These are phyloP conservation scores for Aristolochia californica DNA, from an alignment of 164 flowering plant genomes.

Conservation along the genomic window DNA sequence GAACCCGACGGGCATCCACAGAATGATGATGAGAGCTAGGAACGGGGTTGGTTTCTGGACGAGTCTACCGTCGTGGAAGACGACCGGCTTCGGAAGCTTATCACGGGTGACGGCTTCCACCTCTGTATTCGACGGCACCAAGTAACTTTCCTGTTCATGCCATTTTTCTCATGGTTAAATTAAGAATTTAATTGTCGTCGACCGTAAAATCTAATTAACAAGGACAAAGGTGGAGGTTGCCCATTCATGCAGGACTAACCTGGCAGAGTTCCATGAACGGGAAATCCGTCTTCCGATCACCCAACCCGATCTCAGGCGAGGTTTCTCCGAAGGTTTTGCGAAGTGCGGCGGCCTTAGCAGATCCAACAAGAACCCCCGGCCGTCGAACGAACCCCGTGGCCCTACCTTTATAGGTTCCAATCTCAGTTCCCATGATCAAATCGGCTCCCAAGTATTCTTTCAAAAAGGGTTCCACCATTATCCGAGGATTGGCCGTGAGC, in stretches of 20 bases:
- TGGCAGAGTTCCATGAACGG: slow-evolving; percentile 35
- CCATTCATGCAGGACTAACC: slow-evolving; percentile 12
- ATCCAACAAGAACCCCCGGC: slow-evolving; percentile 31
- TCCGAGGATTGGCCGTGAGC: slow-evolving; percentile 23
- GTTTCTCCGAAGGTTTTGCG: slow-evolving; percentile 16
- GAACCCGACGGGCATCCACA: slow-evolving; percentile 75
- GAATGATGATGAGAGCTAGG: slow-evolving; percentile 44
- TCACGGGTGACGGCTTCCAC: slow-evolving; percentile 25
- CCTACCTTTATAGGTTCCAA: slow-evolving; percentile 17
- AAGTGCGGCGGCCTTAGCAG: slow-evolving; percentile 23
- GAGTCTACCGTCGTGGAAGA: slow-evolving; percentile 79
- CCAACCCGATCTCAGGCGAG: slow-evolving; percentile 29
- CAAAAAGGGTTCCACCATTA: slow-evolving; percentile 25
- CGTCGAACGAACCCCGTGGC: slow-evolving; percentile 29
- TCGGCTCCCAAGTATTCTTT: slow-evolving; percentile 23
- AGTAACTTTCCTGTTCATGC: slow-evolving; percentile 25
- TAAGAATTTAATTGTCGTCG: neutral
- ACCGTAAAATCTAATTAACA: too few relatives aligned
- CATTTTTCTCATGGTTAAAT: neutral
- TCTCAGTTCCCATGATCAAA: slow-evolving; percentile 21
- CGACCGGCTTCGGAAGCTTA: slow-evolving; percentile 39
- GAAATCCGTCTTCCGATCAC: slow-evolving; percentile 29
- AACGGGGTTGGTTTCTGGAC: slow-evolving; percentile 71
- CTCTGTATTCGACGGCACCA: slow-evolving; percentile 24
- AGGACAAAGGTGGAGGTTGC: neutral